These are phyloP conservation scores for Chytridiales sp. DNA, from an alignment of 371 early-diverging fungal species.

Conservation along the genomic window DNA sequence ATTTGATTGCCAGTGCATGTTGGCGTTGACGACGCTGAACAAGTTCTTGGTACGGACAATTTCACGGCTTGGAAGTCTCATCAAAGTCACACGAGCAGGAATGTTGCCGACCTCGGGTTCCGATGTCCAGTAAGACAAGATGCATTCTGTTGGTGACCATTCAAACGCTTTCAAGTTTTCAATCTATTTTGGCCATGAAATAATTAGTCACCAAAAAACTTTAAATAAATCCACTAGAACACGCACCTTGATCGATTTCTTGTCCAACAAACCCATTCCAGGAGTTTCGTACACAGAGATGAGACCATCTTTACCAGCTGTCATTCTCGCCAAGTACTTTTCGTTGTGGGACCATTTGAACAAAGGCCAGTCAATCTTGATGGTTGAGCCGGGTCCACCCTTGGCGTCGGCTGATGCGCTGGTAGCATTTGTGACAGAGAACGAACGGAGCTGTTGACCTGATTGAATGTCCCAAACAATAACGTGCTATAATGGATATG, in stretches of 20 bases:
- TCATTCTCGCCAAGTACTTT: conserved; percentile 89
- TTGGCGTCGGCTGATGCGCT: conserved; percentile 16
- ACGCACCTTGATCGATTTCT: conserved; percentile 84
- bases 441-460: conserved; percentile 83
- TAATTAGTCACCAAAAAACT: background rate
- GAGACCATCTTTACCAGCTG: conserved; percentile 65
- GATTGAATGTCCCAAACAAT: conserved; percentile 90
- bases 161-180: conserved; percentile 87
- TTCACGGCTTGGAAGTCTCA: conserved; percentile 77
- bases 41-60: conserved; percentile 94
- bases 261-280: conserved; percentile 88
- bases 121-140: conserved; percentile 94
- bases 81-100: conserved; percentile 93
- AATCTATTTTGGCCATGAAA: conserved; percentile 32
- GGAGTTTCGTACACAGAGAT: conserved; percentile 91
- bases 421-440: conserved; percentile 55
- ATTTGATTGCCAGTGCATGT: conserved; percentile 88
- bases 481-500: conserved; percentile 29
- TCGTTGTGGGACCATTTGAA: conserved; percentile 97
- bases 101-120: conserved; percentile 80
- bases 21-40: conserved; percentile 87
- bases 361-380: conserved; percentile 86
- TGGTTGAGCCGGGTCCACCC: conserved; percentile 33
- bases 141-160: conserved; percentile 81
- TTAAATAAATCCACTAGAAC: background rate